phyloP scores from a whole-genome alignment of 1,284 basidiomycete genomes.

The Ganoderma sinense region DNA sequence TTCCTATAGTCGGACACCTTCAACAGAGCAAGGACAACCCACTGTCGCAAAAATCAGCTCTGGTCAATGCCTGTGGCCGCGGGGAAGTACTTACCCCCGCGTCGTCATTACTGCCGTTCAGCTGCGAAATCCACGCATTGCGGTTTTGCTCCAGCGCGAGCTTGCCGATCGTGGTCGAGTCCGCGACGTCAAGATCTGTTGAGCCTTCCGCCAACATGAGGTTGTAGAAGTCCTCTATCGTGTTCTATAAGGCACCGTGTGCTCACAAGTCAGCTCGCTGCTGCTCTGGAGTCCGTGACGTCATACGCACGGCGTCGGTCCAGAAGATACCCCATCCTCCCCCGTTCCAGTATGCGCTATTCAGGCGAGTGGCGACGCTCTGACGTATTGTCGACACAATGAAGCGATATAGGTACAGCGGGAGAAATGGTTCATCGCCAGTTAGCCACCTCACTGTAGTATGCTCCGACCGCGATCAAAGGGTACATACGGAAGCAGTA shows the following conservation, averaged over 20 bases:
- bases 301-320: constrained; percentile 55
- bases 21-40: constrained; percentile 60
- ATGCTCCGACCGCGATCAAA: neutral
- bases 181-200: constrained; percentile 49
- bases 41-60: constrained; percentile 49
- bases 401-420: neutral
- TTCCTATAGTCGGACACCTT: constrained; percentile 61
- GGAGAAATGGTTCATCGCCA: neutral
- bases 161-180: constrained; percentile 51
- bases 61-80: too few species aligned
- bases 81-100: constrained; percentile 52
- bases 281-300: neutral
- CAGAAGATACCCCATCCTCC: constrained; percentile 45
- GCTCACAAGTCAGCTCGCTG: neutral
- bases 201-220: constrained; percentile 54
- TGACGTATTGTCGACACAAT: constrained; percentile 25
- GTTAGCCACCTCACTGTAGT: neutral
- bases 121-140: constrained; percentile 49
- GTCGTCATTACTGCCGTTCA: constrained; percentile 58
- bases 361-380: constrained; percentile 51
- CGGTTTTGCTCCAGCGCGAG: constrained; percentile 44
- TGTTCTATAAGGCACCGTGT: constrained; percentile 46
- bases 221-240: constrained; percentile 62
- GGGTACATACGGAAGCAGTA: constrained; percentile 12
- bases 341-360: constrained; percentile 53